Evolutionary conservation across 2,329 filamentous ascomycete genomes (phyloP), one percentile per base, ranked within the genome.

Genomic region (Parastagonospora avenae): DNA sequence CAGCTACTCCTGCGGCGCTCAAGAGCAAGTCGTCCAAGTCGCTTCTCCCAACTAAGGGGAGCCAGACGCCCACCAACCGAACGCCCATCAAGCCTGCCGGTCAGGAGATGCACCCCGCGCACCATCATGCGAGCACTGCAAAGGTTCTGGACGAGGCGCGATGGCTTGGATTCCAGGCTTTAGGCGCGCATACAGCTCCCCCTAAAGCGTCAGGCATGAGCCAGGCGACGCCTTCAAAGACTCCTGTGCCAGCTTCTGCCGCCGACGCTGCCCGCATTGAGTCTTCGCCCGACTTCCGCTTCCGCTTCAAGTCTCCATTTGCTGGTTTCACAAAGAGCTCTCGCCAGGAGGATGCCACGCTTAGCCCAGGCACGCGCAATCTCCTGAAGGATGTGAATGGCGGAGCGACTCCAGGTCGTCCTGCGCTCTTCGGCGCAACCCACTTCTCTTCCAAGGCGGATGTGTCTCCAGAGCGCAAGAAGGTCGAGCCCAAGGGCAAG

Each of bases 21-120:
- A 66, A 62, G 52, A 65, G 45, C 47, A 62, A 61, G 36, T 62
- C 63, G 12, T 62, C 66, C 24, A 62, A 54, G 47, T 57, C 57
- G 29, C 54, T 59, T 14, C 43, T 66, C 15, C 48, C 57, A 16
- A 52, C 52, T 31, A 52, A 63, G 32, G 51, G 63, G 15, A 60
- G 64, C 27, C 67, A 59, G 46, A 75, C 77, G 6, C 91, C 91
- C 4, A 81, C 80, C 35, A 84, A 84, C 33, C 82, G 81, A 11
- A 85, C 85, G 4, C 82, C 85, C 5, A 77, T 88, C 60, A 88
- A 89, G 76, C 89, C 91, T 19, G 79, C 88, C 41, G 82, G 82
- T 57, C 85, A 87, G 52, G 92, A 96, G 72, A 97, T 97, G 92
- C 92, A 97, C 70, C 93, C 93, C 8, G 90, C 89, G 77, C 90